A percentile compares a stretch with the other conserved stretches of the same genome.
Evolutionary conservation across 2,329 filamentous ascomycete genomes (phyloP).

Genomic region (Tolypocladium tropicale): DNA sequence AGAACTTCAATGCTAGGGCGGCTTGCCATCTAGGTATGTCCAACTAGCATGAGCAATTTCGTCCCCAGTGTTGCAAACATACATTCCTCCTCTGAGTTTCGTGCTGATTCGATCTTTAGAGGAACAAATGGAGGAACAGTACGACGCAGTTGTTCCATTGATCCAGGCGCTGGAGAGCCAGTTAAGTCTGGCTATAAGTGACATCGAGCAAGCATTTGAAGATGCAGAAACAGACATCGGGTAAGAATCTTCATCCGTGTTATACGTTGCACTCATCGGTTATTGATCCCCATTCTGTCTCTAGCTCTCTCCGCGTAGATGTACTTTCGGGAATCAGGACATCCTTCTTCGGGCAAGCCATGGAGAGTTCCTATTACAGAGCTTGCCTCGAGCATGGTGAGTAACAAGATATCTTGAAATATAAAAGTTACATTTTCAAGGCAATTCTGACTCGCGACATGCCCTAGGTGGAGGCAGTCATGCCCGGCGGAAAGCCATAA

Average conservation of each 20-base stretch:
- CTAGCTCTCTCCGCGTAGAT: constrained; percentile 22
- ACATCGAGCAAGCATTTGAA: constrained; percentile 16
- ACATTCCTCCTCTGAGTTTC: too few relatives aligned
- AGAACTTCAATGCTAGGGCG: constrained; percentile 1
- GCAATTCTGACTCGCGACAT: not conserved
- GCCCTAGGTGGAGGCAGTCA: constrained; percentile 21
- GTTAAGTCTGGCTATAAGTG: constrained; percentile 14
- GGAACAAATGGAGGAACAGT: not conserved
- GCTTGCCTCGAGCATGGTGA: constrained; percentile 22
- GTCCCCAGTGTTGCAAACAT: not conserved
- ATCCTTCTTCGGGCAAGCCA: constrained; percentile 24
- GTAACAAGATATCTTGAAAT: not conserved
- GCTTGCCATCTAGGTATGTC: not conserved
- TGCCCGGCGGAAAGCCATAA: constrained; percentile 21
- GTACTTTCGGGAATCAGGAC: constrained; percentile 24
- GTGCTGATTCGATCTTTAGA: not conserved
- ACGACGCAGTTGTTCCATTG: constrained; percentile 7
- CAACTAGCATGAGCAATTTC: not conserved
- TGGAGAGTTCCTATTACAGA: constrained; percentile 23
- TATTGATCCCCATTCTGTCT: not conserved
- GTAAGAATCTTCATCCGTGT: not conserved
- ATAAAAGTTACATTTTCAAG: too few relatives aligned
- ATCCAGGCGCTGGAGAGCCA: constrained; percentile 15
- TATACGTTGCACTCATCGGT: not conserved
- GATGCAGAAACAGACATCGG: constrained; percentile 8